Conservation (phyloP, 192 early-diverging fungal genomes). For the Coemansia sp. region DNA sequence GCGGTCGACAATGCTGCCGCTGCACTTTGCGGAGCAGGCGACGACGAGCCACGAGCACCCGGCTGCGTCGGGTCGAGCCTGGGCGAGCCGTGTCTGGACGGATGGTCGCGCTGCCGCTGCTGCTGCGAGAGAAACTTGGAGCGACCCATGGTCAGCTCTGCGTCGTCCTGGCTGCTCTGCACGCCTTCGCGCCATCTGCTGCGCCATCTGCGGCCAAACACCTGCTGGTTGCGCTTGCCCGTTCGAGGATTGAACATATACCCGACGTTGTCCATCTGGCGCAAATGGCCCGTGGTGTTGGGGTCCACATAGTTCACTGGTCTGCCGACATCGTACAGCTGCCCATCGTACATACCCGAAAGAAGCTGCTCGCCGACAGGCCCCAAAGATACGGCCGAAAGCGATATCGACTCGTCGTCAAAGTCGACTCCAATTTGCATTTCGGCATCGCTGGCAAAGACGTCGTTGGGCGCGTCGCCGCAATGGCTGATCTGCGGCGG, state of each 20-base stretch:
- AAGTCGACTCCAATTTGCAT: constrained; percentile 9
- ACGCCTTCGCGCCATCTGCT: constrained; percentile 25
- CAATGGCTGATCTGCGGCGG: constrained; percentile 60
- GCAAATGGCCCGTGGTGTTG: constrained; percentile 71
- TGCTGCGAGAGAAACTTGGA: constrained; percentile 48
- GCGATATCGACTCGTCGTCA: constrained; percentile 55
- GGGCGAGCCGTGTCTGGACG: constrained; percentile 15
- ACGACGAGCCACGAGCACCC: constrained; percentile 27
- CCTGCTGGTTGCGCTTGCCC: constrained; percentile 72
- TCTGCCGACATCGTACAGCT: constrained; percentile 69
- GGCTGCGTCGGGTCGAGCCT: background rate
- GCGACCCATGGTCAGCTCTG: constrained; percentile 43
- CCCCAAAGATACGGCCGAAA: constrained; percentile 78
- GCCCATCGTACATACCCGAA: constrained; percentile 68
- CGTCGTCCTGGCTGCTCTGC: constrained; percentile 19
- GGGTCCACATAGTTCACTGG: constrained; percentile 72
- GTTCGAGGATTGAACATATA: constrained; percentile 86
- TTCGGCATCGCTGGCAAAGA: background rate
- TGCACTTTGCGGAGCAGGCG: constrained; percentile 37
- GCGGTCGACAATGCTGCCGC: constrained; percentile 5
- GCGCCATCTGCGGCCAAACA: constrained; percentile 34
- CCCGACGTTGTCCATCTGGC: constrained; percentile 89
- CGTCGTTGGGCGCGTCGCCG: constrained; percentile 5
- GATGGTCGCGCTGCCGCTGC: constrained; percentile 40
- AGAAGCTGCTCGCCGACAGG: constrained; percentile 74